phyloP scores from a whole-genome alignment of 345 rosid genomes.

The Noccaea caerulescens region DNA sequence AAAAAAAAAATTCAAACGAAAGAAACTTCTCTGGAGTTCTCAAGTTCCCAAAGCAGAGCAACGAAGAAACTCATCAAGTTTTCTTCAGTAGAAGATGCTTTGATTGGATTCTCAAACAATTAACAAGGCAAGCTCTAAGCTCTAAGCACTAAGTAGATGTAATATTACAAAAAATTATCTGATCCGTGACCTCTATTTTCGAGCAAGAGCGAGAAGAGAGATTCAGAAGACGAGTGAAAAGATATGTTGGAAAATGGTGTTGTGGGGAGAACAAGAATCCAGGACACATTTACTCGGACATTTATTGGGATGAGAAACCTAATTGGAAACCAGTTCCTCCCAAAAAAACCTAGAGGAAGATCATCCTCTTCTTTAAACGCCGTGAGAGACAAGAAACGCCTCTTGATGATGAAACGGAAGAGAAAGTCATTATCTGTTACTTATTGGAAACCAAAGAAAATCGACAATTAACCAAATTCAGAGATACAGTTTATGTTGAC shows the following conservation, averaged over 20 bases:
- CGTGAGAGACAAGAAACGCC: not conserved
- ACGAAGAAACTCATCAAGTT: too few species aligned
- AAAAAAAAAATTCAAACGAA: not conserved
- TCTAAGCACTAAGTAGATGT: too few species aligned
- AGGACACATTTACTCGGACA: constrained; percentile 76
- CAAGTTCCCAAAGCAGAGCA: too few species aligned
- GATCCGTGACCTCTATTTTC: not conserved
- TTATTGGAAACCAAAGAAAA: not conserved
- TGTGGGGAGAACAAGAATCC: constrained; percentile 63
- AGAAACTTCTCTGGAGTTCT: too few species aligned
- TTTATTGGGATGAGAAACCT: constrained; percentile 90
- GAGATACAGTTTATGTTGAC: too few species aligned
- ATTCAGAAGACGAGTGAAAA: constrained; percentile 69
- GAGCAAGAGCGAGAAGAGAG: constrained; percentile 58
- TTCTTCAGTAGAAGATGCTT: too few species aligned
- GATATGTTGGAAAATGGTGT: constrained; percentile 81
- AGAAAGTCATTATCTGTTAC: too few species aligned
- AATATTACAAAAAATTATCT: not conserved
- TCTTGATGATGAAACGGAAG: not conserved
- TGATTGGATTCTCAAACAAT: too few species aligned
- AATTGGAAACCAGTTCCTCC: constrained; percentile 76
- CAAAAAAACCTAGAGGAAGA: constrained; percentile 57
- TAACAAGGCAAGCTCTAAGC: too few species aligned
- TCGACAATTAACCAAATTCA: not conserved
- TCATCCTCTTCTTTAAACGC: constrained; percentile 48